Evolutionary conservation across 257 asterid species (phyloP).

Genomic region (Verbena officinalis): DNA sequence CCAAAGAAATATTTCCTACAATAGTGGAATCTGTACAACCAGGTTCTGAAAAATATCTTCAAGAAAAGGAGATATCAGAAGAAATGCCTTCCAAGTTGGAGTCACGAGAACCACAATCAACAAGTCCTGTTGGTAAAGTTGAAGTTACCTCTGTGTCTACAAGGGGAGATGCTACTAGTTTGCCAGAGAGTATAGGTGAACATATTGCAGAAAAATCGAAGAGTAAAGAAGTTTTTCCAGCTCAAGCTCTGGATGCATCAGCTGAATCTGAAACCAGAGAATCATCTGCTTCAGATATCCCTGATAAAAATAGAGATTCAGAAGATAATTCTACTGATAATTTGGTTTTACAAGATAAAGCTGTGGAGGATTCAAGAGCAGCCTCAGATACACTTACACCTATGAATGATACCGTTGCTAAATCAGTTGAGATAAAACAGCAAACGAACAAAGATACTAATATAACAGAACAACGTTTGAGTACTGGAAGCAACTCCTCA

Average conservation of each 20-base stretch:
- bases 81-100: conserved; percentile 43
- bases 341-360: conserved; percentile 36
- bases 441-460: conserved; percentile 40
- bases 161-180: conserved; percentile 37
- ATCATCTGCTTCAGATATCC: conserved; percentile 47
- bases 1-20: conserved; percentile 41
- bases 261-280: conserved; percentile 45
- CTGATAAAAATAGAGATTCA: conserved; percentile 41
- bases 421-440: conserved; percentile 43
- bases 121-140: conserved; percentile 40
- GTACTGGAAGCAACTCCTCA: conserved; percentile 47
- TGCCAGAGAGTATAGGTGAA: conserved; percentile 42
- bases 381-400: conserved; percentile 41
- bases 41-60: conserved; percentile 37
- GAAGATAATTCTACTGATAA: conserved; percentile 48
- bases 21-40: conserved; percentile 38
- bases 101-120: conserved; percentile 41
- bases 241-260: conserved; percentile 43
- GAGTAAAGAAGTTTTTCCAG: conserved; percentile 41
- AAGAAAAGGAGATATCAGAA: conserved; percentile 33
- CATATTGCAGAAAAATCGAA: conserved; percentile 42
- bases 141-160: conserved; percentile 35
- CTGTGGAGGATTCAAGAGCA: conserved; percentile 40
- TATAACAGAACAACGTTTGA: conserved; percentile 37
- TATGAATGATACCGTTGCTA: conserved; percentile 41